Evolutionary conservation across 2,329 filamentous ascomycete species (phyloP).

Genomic region (Escovopsis weberi): DNA sequence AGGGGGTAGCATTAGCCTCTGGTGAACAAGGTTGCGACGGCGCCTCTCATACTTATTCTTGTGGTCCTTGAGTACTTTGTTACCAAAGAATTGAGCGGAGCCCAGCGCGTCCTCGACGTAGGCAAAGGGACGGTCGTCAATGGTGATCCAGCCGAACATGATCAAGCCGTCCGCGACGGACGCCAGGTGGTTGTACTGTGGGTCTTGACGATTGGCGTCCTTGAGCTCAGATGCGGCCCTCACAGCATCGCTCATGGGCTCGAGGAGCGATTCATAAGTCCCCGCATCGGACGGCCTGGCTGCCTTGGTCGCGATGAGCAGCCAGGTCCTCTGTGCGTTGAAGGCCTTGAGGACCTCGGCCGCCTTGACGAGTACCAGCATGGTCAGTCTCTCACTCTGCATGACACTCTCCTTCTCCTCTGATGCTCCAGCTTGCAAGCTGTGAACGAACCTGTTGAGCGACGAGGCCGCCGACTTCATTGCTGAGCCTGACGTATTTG

Average conservation of each 20-base stretch:
- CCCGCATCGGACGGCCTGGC: conserved; percentile 61
- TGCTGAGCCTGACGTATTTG: conserved; percentile 64
- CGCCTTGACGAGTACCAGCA: conserved; percentile 22
- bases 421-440: not conserved
- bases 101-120: conserved; percentile 73
- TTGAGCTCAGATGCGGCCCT: conserved; percentile 66
- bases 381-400: not conserved
- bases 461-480: conserved; percentile 61
- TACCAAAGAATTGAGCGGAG: conserved; percentile 85
- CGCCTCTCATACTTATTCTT: conserved; percentile 46
- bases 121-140: conserved; percentile 69
- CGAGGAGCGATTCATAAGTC: conserved; percentile 62
- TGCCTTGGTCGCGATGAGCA: conserved; percentile 77
- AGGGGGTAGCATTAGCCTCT: conserved; percentile 6
- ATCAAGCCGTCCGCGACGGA: conserved; percentile 84
- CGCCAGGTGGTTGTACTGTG: conserved; percentile 67
- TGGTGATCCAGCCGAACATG: conserved; percentile 78
- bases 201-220: conserved; percentile 63
- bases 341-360: conserved; percentile 50
- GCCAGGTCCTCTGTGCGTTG: conserved; percentile 70
- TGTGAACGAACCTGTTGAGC: conserved; percentile 54
- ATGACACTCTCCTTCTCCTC: not conserved
- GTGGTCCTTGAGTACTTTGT: conserved; percentile 80
- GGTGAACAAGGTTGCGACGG: not conserved
- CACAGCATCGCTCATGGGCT: conserved; percentile 73